Evolutionary conservation across 192 early-diverging fungal genomes (phyloP), one percentile per base, ranked within the genome.

Genomic region (Cladochytrium replicatum): DNA sequence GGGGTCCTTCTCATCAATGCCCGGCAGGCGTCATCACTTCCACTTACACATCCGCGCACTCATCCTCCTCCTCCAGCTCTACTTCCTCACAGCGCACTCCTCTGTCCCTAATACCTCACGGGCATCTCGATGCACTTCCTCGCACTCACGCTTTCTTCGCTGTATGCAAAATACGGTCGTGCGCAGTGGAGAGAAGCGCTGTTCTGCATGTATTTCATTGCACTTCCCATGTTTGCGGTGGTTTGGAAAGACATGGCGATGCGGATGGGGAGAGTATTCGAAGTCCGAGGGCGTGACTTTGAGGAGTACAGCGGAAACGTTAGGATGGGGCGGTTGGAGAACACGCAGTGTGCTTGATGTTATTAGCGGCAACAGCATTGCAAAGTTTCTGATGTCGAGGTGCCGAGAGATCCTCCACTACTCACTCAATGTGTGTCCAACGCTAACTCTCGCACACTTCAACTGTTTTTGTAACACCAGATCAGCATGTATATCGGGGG

Each of bases 101-200:
- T 17, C 29, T 59, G 19, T 11, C n/a, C 49, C 1, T 78, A 85
- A 26, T 84, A 74, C 46, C 52, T 75, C 5, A 61, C 76, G 15
- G 91, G 91, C 1, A 81, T 91, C n/a, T n/a, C n/a, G n/a, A n/a
- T n/a, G n/a, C n/a, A n/a, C n/a, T 60, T 71, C 1, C 22, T 85
- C 4, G 86, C 86, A 4, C 72, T 94, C 53, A 58, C 86, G 13
- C 48, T 91, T 9, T 85, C 89, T 0, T 83, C 83, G 26, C 46
- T 87, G 11, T 91, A 90, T 50, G 52, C 63, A 7, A 77, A 68
- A 34, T 90, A 87, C 40, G 84, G 86, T 11, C 75, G 81, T 24
- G n/a, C n/a, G n/a, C 74, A 83, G 41, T 94, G 91, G 91, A 71
- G 79, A 13, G 91, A 94, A 57, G 88, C 85, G 0, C 63, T 94